Evolutionary conservation across 2,329 filamentous ascomycete genomes (phyloP), one percentile per base, ranked within the genome.

Genomic region (Triangularia verruculosa): DNA sequence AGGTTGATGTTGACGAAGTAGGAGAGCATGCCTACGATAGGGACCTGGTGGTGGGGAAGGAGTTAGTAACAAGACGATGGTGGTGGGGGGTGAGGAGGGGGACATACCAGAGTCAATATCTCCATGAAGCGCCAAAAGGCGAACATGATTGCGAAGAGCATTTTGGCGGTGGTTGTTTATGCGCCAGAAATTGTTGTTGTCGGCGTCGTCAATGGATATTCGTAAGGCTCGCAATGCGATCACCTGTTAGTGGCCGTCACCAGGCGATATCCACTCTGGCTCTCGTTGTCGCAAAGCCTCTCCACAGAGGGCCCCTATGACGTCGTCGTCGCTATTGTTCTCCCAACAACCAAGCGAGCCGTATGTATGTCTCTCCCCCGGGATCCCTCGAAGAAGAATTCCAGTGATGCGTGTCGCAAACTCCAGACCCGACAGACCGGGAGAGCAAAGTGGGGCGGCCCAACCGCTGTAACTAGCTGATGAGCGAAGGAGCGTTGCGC

Each of bases 111-210:
- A 52, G 86, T 88, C 69, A 87, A 61, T 73, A 89, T 88, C 75
- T 89, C 81, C 70, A 81, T 71, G 70, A 88, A 81, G 70, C 87
- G 84, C 79, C 83, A 87, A 70, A 83, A 83, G 74, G 85, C 79
- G 76, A 89, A 89, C 69, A 87, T 78, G 67, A 89, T 73, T 68
- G 83, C 85, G 77, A 87, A 88, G 53, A 88, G 67, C 86, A 89
- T 89, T 69, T 71, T 77, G 77, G 68, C 5, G 39, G 8, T 47
- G 11, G 34, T 39, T 13, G 2, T 4, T 39, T 39, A 39, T 39
- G 12, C 34, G 13, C 2, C 34, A 28, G 34, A n/a, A 11, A 34
- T n/a, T 13, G 30, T 2, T n/a, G 34, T n/a, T 13, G 15, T 39
- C 7, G 34, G 2, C n/a, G 34, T n/a, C 34, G 34, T 39, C 13